A percentile compares a stretch with the other conserved stretches of the same genome.
These are phyloP conservation scores for Melaleuca quinquenervia DNA, from an alignment of 345 rosid species.

Conservation along the genomic window DNA sequence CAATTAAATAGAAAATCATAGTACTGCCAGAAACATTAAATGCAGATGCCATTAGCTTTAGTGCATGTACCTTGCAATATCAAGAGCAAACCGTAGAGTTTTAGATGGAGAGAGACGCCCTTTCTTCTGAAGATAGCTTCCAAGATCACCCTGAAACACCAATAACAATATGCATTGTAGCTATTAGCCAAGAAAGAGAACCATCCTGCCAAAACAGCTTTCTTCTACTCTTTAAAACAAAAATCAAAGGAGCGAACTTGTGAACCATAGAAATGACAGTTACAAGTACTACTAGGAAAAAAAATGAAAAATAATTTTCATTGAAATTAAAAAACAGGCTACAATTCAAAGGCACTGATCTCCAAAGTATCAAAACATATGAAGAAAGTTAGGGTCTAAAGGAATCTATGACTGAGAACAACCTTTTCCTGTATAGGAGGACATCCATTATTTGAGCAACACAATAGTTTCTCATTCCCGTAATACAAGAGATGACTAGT, in stretches of 20 bases:
- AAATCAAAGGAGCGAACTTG: not conserved
- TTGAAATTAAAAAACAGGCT: not conserved
- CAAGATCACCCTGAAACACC: slow-evolving; percentile 71
- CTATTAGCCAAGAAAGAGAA: not conserved
- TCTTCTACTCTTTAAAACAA: not conserved
- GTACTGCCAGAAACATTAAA: not conserved
- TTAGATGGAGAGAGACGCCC: slow-evolving; percentile 83
- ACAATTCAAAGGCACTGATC: not conserved
- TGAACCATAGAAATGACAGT: not conserved
- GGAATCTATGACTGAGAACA: not conserved
- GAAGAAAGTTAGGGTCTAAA: not conserved
- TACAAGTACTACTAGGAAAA: not conserved
- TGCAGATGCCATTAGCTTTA: not conserved
- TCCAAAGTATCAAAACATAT: not conserved
- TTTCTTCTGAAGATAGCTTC: slow-evolving; percentile 73
- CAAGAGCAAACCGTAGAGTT: slow-evolving; percentile 71
- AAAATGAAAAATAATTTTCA: not conserved
- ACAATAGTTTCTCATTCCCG: not conserved
- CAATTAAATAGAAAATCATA: not conserved
- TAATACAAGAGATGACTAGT: not conserved
- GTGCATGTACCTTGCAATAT: slow-evolving; percentile 68
- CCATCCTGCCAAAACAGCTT: not conserved
- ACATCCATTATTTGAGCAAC: not conserved
- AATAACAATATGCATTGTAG: not conserved
- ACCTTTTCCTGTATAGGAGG: not conserved